Base-by-base conservation (phyloP, 371 early-diverging fungal genomes). In the Lichtheimia ramosa region DNA sequence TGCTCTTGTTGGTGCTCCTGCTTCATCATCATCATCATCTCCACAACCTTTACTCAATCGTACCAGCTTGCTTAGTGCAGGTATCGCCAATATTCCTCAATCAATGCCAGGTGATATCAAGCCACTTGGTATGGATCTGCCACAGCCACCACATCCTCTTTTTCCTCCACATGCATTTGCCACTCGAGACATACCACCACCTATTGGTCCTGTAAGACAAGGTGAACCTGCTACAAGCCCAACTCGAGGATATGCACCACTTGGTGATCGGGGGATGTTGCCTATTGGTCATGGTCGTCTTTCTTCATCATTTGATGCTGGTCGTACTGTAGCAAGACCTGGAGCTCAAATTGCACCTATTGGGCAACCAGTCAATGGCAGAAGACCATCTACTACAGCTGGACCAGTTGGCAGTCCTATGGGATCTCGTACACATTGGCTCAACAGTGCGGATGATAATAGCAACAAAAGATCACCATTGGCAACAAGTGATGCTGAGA, bases 391-490 rank as follows among this genome's bases (percentile, higher is more conserved):
- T 18, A 46, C 72, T 39, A 62, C 54, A 14, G 65, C 73, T 41
- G 68, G 68, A 0, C 68, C 68, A n/a, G 61, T 70, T 12, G 70
- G 74, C 27, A 68, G 70, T 18, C 61, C 65, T 24, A 56, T 59
- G n/a, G 61, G 65, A 5, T 41, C 59, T 49, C 24, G 57, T 14
- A 54, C 58, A 23, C 25, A 58, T 7, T 50, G 66, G 42, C 43
- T 60, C 6, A 56, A 41, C 27, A 56, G 61, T 20, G 46, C 21
- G 1, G 58, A 61, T 2, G 60, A 51, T 15, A 43, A 20, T 34
- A 49, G 58, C 41, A 15, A 18, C 16, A 43, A 43, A 24, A 23
- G 34, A 43, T 21, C 52, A 10, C 5, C 28, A 28, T 12, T 41
- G 7, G 55, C 61, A 40, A 51, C 53, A n/a, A 50, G 21, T 43